A percentile compares a stretch with the other conserved stretches of the same genome.
Conservation (phyloP, 176 grass and related monocot species). For the Rhynchospora breviuscula region DNA sequence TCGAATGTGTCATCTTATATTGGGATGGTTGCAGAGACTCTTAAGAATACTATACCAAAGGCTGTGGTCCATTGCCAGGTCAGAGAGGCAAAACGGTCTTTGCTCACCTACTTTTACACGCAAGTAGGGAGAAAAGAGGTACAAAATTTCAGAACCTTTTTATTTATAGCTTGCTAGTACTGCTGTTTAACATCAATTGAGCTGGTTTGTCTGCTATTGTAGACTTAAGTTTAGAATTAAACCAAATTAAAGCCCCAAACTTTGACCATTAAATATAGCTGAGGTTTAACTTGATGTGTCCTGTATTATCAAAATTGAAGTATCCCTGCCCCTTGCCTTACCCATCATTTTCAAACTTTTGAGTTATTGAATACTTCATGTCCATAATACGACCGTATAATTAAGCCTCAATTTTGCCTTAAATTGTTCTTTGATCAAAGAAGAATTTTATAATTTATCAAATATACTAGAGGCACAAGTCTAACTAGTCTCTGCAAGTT, state of each 20-base stretch:
- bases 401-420: not conserved
- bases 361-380: not conserved
- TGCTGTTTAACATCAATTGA: not conserved
- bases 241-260: not conserved
- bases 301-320: not conserved
- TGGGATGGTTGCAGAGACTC: conserved; percentile 76
- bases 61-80: conserved; percentile 89
- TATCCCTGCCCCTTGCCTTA: not conserved
- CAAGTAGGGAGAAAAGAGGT: conserved; percentile 89
- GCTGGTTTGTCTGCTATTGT: not conserved
- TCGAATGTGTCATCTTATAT: conserved; percentile 87
- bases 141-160: not conserved
- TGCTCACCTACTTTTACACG: conserved; percentile 78
- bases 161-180: not conserved
- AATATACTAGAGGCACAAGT: not conserved
- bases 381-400: not conserved
- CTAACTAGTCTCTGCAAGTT: not conserved
- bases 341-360: not conserved
- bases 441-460: not conserved
- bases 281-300: not conserved
- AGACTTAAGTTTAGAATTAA: not conserved
- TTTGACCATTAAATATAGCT: not conserved
- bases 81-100: conserved; percentile 70
- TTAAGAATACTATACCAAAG: conserved; percentile 93
- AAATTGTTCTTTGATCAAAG: not conserved